Evolutionary conservation across 495 filamentous ascomycete species (phyloP), one percentile per base, ranked within the genome.

Genomic region (Podospora conica): DNA sequence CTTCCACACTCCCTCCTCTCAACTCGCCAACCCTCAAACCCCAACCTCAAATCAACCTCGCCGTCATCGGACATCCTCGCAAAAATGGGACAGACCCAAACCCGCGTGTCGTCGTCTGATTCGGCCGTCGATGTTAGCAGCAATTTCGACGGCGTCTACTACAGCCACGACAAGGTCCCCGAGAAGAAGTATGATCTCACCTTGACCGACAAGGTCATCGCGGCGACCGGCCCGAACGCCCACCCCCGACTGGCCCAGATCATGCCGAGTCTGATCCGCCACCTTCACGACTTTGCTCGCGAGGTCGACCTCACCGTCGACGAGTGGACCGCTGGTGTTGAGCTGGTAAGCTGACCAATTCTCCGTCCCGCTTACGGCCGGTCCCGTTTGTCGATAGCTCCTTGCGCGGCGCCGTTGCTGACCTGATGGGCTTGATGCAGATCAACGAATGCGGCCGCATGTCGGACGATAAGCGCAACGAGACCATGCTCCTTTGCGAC

Each of bases 401-500:
- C 15, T 48, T 48, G 33, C 29, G 21, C 5, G 22, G 27, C 18
- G 29, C 12, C 10, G 23, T 25, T 56, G 22, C 65, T 73, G 64
- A 70, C 64, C 12, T 18, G 18, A n/a, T 48, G 65, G 21, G 64
- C 56, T 6, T 54, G 11, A 31, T 22, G 63, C 71, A 91, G 81
- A 81, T 92, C 74, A 93, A 91, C 78, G 85, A 84, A 74, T 84
- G 85, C n/a, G 90, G 90, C 28, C 82, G 81, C 68, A 90, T 90
- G 85, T 90, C 87, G 65, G 79, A 85, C 67, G 84, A 88, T 61
- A 84, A 82, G 64, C 87, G 90, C 53, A 91, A 93, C 67, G 90
- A 93, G 78, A 86, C 86, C 27, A 87, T 89, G 68, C 80, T 91
- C 15, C 75, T 93, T 18, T 87, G 83, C 72, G 90, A 93, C 70